Evolutionary conservation across 495 filamentous ascomycete genomes (phyloP).

Genomic region (Penicillium subrubescens): DNA sequence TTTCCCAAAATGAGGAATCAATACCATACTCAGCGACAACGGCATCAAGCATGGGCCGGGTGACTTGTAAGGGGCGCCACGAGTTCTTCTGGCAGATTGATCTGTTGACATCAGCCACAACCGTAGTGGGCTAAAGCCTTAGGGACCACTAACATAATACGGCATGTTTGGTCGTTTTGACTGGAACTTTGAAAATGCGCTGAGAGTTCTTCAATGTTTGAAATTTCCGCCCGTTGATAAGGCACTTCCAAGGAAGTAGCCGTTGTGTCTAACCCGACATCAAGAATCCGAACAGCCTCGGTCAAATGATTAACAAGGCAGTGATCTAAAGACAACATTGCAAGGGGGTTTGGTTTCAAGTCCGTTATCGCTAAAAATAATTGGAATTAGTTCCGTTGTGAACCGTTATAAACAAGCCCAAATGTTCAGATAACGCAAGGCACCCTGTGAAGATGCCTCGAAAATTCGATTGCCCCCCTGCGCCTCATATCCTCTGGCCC

Average conservation of each 20-base stretch:
- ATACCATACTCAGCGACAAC: not conserved
- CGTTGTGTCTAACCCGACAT: not conserved
- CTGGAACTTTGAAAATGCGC: not conserved
- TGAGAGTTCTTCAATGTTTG: not conserved
- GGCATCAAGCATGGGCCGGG: not conserved
- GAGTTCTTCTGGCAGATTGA: not conserved
- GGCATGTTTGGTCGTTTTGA: not conserved
- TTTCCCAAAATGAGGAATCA: not conserved
- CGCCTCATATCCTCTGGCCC: not conserved
- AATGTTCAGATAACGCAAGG: not conserved
- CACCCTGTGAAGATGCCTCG: not conserved
- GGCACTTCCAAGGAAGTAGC: not conserved
- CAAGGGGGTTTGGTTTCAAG: too few relatives aligned
- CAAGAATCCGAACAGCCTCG: not conserved
- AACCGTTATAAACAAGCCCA: not conserved
- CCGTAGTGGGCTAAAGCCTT: not conserved
- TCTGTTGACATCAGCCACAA: not conserved
- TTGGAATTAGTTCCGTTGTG: not conserved
- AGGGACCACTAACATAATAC: not conserved
- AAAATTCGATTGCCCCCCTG: not conserved
- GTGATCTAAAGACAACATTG: not conserved
- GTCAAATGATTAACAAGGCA: not conserved
- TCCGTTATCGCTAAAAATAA: not conserved
- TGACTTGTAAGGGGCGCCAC: not conserved
- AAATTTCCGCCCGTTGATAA: not conserved